phyloP scores from a whole-genome alignment of 805 yeast species.

The Wickerhamomyces chaumierensis region DNA sequence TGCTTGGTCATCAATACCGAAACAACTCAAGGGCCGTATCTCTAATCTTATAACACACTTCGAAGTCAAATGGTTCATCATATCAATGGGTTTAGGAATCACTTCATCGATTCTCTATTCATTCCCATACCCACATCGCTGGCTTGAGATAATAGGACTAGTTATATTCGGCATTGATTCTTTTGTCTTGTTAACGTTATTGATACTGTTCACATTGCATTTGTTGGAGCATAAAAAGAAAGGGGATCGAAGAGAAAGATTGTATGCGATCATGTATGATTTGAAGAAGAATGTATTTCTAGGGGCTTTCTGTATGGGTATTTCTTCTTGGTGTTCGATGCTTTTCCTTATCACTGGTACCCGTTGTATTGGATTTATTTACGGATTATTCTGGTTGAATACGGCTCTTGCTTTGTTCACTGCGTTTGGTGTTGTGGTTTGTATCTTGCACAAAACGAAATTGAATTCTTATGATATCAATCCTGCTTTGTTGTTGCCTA shows the following conservation, averaged over 20 bases:
- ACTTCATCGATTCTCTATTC: conserved; percentile 45
- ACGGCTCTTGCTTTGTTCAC: conserved; percentile 40
- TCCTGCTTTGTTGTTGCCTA: conserved; percentile 55
- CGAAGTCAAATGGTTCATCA: conserved; percentile 40
- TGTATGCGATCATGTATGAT: conserved; percentile 14
- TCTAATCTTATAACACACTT: background rate
- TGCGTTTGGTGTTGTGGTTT: conserved; percentile 47
- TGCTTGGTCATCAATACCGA: too few species aligned
- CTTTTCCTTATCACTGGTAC: conserved; percentile 32
- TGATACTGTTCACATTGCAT: conserved; percentile 28
- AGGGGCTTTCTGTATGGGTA: conserved; percentile 80
- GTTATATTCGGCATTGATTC: conserved; percentile 54
- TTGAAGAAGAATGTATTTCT: conserved; percentile 46
- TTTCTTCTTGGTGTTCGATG: conserved; percentile 51
- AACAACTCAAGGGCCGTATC: background rate
- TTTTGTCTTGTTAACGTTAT: conserved; percentile 31
- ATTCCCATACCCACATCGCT: conserved; percentile 54
- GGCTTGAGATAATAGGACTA: conserved; percentile 47
- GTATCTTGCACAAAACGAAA: conserved; percentile 23
- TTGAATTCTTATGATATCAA: conserved; percentile 31
- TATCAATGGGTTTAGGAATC: conserved; percentile 83
- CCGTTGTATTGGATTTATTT: conserved; percentile 30
- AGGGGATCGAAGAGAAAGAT: conserved; percentile 18
- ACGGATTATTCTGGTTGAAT: conserved; percentile 68
- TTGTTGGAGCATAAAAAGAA: conserved; percentile 8